A percentile compares a stretch with the other conserved stretches of the same genome.
These are phyloP conservation scores for Pelargonium nanum DNA, from an alignment of 345 rosid species.

Conservation along the genomic window DNA sequence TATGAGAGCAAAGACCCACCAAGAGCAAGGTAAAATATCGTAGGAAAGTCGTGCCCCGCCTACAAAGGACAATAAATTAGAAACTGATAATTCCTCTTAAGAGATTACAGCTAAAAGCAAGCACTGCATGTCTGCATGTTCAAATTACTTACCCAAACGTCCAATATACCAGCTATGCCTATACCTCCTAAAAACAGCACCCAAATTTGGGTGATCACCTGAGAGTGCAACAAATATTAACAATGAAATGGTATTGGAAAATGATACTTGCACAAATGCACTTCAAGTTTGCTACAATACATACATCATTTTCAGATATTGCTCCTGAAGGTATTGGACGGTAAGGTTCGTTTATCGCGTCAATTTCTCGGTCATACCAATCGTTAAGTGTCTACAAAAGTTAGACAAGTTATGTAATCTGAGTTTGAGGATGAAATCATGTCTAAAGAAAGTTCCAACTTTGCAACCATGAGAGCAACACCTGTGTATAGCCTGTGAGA, in stretches of 20 bases:
- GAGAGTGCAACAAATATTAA: slow-evolving; percentile 9
- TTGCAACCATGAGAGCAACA: slow-evolving; percentile 14
- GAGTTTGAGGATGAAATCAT: neutral
- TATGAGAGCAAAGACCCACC: slow-evolving; percentile 96
- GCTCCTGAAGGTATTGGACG: slow-evolving; percentile 97
- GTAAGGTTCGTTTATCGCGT: slow-evolving; percentile 95
- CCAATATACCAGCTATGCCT: slow-evolving; percentile 68
- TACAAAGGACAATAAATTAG: slow-evolving; percentile 27
- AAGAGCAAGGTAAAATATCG: slow-evolving; percentile 72
- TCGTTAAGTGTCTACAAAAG: slow-evolving; percentile 70
- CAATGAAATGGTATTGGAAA: neutral
- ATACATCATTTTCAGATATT: slow-evolving; percentile 81
- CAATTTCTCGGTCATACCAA: slow-evolving; percentile 95
- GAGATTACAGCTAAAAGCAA: slow-evolving; percentile 5
- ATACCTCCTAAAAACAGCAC: slow-evolving; percentile 78
- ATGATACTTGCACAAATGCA: neutral
- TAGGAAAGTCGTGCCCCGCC: slow-evolving; percentile 86
- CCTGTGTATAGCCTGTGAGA: slow-evolving; percentile 98
- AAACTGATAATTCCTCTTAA: slow-evolving; percentile 1
- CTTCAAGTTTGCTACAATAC: slow-evolving; percentile 4
- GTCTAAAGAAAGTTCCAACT: slow-evolving; percentile 9
- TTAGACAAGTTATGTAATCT: slow-evolving; percentile 10
- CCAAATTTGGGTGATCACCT: slow-evolving; percentile 92
- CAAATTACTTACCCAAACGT: slow-evolving; percentile 70
- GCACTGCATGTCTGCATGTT: slow-evolving; percentile 1